Conservation (phyloP, 208 protist genomes). For the Willaertia magna region DNA sequence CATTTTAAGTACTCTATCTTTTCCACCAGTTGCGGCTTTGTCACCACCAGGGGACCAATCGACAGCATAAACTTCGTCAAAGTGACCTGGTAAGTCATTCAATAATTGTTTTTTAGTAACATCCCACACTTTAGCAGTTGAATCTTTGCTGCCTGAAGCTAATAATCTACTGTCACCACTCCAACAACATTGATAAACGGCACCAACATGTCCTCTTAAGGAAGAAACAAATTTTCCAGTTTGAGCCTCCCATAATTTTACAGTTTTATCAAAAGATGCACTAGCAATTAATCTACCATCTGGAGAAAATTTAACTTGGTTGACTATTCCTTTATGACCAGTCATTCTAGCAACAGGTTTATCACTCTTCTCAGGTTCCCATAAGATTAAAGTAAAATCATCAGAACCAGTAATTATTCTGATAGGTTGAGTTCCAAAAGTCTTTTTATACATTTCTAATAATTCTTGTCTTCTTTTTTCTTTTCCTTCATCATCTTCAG, state of each 20-base stretch:
- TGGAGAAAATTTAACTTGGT: slow-evolving; percentile 88
- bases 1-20: slow-evolving; percentile 50
- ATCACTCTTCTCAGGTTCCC: slow-evolving; percentile 64
- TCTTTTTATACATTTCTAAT: slow-evolving; percentile 34
- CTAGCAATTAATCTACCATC: slow-evolving; percentile 88
- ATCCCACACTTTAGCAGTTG: slow-evolving; percentile 90
- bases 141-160: slow-evolving; percentile 83
- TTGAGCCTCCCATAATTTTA: slow-evolving; percentile 86
- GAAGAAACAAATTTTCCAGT: slow-evolving; percentile 77
- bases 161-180: slow-evolving; percentile 83
- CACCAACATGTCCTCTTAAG: slow-evolving; percentile 84
- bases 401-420: slow-evolving; percentile 81
- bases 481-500: slow-evolving; percentile 29
- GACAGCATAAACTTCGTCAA: slow-evolving; percentile 86
- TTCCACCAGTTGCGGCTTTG: slow-evolving; percentile 80
- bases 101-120: slow-evolving; percentile 70
- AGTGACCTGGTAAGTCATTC: slow-evolving; percentile 89
- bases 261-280: slow-evolving; percentile 92
- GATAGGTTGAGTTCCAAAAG: slow-evolving; percentile 46
- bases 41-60: slow-evolving; percentile 95
- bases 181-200: slow-evolving; percentile 93
- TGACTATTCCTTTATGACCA: slow-evolving; percentile 78
- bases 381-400: slow-evolving; percentile 94
- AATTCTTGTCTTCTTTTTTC: slow-evolving; percentile 64
- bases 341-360: slow-evolving; percentile 76